phyloP scores from a whole-genome alignment of 495 filamentous ascomycete genomes.

The Pseudevernia furfuracea region DNA sequence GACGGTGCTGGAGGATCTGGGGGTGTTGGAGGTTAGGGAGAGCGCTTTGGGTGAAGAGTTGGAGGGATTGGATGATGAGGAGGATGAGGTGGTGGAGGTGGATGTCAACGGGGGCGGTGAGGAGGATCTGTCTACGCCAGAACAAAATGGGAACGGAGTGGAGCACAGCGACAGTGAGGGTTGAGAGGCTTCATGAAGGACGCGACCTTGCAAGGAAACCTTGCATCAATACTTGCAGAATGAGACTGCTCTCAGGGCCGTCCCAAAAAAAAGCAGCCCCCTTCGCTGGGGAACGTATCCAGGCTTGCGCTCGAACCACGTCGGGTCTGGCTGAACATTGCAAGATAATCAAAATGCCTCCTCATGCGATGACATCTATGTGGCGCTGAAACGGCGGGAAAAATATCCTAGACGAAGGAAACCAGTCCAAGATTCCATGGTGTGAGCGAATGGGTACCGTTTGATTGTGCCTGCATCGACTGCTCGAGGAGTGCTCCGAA shows the following conservation, averaged over 20 bases:
- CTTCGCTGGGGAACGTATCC: neutral
- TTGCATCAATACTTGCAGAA: neutral
- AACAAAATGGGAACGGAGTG: neutral
- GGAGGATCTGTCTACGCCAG: slow-evolving; percentile 8
- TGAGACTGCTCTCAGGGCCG: neutral
- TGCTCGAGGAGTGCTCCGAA: neutral
- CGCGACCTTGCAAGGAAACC: neutral
- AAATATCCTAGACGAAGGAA: neutral
- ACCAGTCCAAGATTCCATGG: neutral
- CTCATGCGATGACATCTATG: neutral
- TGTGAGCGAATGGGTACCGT: neutral
- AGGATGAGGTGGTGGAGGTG: slow-evolving; percentile 34
- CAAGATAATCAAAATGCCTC: neutral
- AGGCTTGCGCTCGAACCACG: neutral
- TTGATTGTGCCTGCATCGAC: neutral
- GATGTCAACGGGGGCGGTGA: neutral
- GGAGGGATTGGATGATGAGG: slow-evolving; percentile 68
- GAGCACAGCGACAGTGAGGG: slow-evolving; percentile 2
- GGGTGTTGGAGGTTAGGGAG: slow-evolving; percentile 73
- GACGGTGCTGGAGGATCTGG: slow-evolving; percentile 80
- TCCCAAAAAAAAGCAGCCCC: neutral
- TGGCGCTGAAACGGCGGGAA: neutral
- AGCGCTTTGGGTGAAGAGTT: slow-evolving; percentile 77
- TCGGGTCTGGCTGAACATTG: neutral
- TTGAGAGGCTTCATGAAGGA: slow-evolving; percentile 3